phyloP scores from a whole-genome alignment of 768 basidiomycete species.

The Trametes elegans region DNA sequence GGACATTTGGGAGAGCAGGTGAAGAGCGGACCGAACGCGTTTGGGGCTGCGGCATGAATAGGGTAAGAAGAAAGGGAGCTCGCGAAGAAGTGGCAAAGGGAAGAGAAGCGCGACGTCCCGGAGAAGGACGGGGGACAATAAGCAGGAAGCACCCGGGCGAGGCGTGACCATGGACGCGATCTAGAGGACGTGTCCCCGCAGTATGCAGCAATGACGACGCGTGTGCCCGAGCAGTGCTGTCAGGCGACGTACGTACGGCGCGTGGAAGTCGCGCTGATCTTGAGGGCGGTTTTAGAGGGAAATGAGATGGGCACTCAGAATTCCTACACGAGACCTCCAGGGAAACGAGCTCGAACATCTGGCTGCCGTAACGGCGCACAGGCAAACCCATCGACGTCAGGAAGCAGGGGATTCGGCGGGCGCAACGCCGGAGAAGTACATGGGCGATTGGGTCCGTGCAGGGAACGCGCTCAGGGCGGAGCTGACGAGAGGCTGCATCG shows the following conservation, averaged over 20 bases:
- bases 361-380: no score
- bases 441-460: not conserved
- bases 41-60: no score
- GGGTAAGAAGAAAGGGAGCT: not conserved
- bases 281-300: no score
- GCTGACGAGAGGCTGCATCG: not conserved
- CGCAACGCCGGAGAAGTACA: not conserved
- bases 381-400: no score
- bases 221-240: not conserved
- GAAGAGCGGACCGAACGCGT: not conserved
- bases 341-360: no score
- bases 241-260: no score
- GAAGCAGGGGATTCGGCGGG: no score
- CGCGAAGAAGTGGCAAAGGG: not conserved
- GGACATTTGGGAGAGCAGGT: not conserved
- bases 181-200: not conserved
- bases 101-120: not conserved
- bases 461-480: not conserved
- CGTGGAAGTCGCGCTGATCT: no score
- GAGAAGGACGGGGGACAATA: slow-evolving; percentile 1
- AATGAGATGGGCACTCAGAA: no score
- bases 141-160: not conserved
- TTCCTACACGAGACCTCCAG: no score
- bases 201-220: not conserved
- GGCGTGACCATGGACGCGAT: not conserved